A percentile compares a stretch with the other conserved stretches of the same genome.
phyloP scores from a whole-genome alignment of 2,329 filamentous ascomycete genomes.

The Talaromyces sp. region DNA sequence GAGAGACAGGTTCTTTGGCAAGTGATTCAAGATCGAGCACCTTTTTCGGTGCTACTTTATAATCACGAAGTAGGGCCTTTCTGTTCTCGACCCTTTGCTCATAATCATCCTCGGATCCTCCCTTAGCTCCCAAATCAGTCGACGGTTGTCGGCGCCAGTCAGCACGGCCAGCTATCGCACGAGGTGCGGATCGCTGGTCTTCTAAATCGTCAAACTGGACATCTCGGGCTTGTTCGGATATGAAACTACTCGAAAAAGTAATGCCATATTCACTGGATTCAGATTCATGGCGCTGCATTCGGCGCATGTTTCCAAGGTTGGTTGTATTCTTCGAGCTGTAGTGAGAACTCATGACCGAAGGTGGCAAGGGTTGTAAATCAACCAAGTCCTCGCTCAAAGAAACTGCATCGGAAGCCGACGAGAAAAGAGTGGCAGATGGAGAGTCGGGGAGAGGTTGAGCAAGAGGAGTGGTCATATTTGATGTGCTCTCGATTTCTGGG shows the following conservation, averaged over 20 bases:
- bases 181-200: constrained; percentile 36
- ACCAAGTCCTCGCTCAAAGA: constrained; percentile 30
- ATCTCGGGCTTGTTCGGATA: constrained; percentile 20
- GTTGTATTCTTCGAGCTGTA: constrained; percentile 21
- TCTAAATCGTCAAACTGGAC: constrained; percentile 16
- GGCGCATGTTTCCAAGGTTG: constrained; percentile 10
- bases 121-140: constrained; percentile 19
- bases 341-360: constrained; percentile 37
- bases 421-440: constrained; percentile 23
- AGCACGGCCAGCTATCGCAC: constrained; percentile 32
- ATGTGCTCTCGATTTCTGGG: constrained; percentile 44
- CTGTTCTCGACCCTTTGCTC: constrained; percentile 38
- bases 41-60: constrained; percentile 45
- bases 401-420: constrained; percentile 19
- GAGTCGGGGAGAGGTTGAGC: constrained; percentile 44
- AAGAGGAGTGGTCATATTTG: constrained; percentile 53
- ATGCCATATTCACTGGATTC: constrained; percentile 20
- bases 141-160: constrained; percentile 30
- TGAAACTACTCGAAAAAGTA: constrained; percentile 16
- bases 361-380: constrained; percentile 38
- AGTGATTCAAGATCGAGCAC: constrained; percentile 45
- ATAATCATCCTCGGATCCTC: constrained; percentile 29
- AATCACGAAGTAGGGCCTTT: constrained; percentile 41
- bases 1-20: constrained; percentile 20
- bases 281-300: constrained; percentile 19